These are phyloP conservation scores for Solanum paucissectum DNA, from an alignment of 257 asterid genomes.

Conservation along the genomic window DNA sequence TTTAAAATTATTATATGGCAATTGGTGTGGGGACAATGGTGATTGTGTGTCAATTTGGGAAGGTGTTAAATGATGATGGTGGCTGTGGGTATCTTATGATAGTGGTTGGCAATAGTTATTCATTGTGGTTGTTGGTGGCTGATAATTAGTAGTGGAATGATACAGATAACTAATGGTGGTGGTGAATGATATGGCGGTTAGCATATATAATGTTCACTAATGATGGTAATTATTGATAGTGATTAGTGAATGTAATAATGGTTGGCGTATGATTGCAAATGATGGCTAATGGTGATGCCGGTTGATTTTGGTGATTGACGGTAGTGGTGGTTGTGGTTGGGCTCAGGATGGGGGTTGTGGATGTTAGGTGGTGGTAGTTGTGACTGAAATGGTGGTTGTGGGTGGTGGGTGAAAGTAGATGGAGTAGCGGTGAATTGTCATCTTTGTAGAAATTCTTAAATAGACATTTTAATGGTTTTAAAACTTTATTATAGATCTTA, in stretches of 20 bases:
- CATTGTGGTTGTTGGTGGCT: not conserved
- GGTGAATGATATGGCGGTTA: not conserved
- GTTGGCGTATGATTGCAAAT: not conserved
- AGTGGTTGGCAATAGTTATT: not conserved
- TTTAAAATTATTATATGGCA: not conserved
- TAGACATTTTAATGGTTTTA: not conserved
- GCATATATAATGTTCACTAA: not conserved
- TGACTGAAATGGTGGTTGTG: not conserved
- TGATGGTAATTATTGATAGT: not conserved
- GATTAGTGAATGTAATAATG: not conserved
- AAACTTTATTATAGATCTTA: not conserved
- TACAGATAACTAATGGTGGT: not conserved
- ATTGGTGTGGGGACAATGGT: not conserved
- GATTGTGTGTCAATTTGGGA: not conserved
- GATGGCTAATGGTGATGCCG: not conserved
- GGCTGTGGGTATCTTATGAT: not conserved
- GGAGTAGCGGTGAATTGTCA: not conserved
- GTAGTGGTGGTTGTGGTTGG: not conserved
- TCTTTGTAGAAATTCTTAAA: not conserved
- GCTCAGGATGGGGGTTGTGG: not conserved
- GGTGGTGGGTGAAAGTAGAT: not conserved
- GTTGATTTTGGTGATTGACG: not conserved
- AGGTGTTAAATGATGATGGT: not conserved
- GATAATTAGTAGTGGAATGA: not conserved
- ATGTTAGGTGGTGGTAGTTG: not conserved